These are phyloP conservation scores for Acer saccharum DNA, from an alignment of 345 rosid genomes.

Conservation along the genomic window DNA sequence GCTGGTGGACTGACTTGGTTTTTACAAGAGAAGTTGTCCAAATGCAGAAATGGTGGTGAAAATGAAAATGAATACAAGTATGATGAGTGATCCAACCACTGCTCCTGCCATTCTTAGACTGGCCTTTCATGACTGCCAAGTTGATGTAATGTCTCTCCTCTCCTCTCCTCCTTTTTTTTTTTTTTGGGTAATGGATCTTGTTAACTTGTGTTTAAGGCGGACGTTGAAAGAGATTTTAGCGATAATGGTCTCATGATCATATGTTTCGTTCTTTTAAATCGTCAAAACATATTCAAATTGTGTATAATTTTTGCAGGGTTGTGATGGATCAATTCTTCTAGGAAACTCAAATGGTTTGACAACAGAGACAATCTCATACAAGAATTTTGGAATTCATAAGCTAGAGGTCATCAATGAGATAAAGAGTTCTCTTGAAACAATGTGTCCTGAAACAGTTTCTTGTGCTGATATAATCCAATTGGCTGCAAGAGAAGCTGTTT, in stretches of 20 bases:
- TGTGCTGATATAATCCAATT: conserved; percentile 11
- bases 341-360: background rate
- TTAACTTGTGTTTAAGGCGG: background rate
- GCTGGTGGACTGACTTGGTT: background rate
- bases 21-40: background rate
- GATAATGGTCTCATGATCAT: background rate
- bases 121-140: conserved; percentile 15
- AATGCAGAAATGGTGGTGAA: conserved; percentile 2
- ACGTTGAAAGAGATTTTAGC: background rate
- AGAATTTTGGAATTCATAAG: conserved; percentile 13
- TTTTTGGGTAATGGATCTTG: background rate
- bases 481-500: conserved; percentile 15
- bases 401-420: conserved; percentile 1
- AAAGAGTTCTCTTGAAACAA: conserved; percentile 15
- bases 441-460: conserved; percentile 13
- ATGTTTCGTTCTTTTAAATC: background rate
- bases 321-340: conserved; percentile 13
- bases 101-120: conserved; percentile 12
- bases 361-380: background rate
- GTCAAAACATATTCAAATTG: no score
- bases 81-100: conserved; percentile 4
- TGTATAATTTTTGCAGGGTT: background rate
- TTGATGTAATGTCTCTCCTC: background rate
- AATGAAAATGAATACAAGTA: background rate
- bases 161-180: no score